Evolutionary conservation across 495 filamentous ascomycete species (phyloP).

Genomic region (Penicillium cosmopolitanum): DNA sequence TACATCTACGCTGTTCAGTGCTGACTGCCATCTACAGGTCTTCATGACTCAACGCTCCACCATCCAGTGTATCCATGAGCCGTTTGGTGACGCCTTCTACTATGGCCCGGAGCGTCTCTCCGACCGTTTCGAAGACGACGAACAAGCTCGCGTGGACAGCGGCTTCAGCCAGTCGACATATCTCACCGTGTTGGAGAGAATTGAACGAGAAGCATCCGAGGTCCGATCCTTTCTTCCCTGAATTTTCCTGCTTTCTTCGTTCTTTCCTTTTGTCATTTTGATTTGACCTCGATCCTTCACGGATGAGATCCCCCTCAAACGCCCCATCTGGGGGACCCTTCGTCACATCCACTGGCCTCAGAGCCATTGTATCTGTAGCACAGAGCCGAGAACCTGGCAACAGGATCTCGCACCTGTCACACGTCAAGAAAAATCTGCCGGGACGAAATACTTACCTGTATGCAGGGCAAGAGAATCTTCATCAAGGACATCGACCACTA

Average conservation of each 20-base stretch:
- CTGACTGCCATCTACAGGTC: conserved; percentile 57
- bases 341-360: not conserved
- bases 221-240: conserved; percentile 52
- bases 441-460: conserved; percentile 42
- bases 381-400: conserved; percentile 13
- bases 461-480: conserved; percentile 76
- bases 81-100: conserved; percentile 96
- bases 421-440: not conserved
- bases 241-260: conserved; percentile 19
- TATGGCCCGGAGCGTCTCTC: conserved; percentile 87
- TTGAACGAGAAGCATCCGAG: conserved; percentile 68
- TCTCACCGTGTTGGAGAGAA: conserved; percentile 70
- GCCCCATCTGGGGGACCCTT: too few relatives aligned
- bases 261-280: not conserved
- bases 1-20: not conserved
- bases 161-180: conserved; percentile 80
- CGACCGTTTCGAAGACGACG: conserved; percentile 73
- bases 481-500: conserved; percentile 98
- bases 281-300: conserved; percentile 4
- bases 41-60: conserved; percentile 90
- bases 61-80: conserved; percentile 86
- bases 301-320: too few relatives aligned
- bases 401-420: not conserved
- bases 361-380: conserved; percentile 7
- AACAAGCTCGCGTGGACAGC: conserved; percentile 65